Evolutionary conservation across 2,329 filamentous ascomycete species (phyloP).

Genomic region (Sclerotinia sclerotiorum): DNA sequence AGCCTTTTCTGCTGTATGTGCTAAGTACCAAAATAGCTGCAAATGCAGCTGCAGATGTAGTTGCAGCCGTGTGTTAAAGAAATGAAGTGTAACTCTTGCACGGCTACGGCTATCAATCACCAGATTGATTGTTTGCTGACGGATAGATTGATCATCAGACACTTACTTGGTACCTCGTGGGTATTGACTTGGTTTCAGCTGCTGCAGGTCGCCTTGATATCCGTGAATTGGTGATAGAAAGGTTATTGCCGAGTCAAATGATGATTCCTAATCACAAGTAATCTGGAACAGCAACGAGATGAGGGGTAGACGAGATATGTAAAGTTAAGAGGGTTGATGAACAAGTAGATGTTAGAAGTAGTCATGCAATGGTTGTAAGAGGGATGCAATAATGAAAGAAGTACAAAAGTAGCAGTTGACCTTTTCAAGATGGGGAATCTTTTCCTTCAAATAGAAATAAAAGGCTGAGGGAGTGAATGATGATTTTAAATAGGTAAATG

Average conservation of each 20-base stretch:
- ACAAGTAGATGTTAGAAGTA: not conserved
- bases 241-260: constrained; percentile 1
- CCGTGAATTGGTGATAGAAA: constrained; percentile 2
- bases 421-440: not conserved
- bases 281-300: not conserved
- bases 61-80: not conserved
- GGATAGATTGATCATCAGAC: constrained; percentile 24
- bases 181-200: constrained; percentile 9
- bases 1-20: not conserved
- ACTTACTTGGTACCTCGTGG: constrained; percentile 18
- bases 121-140: constrained; percentile 17
- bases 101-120: constrained; percentile 18
- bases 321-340: not conserved
- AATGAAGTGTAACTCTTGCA: constrained; percentile 20
- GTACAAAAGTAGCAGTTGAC: not conserved
- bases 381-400: not conserved
- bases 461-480: not conserved
- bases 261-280: not conserved
- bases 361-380: not conserved
- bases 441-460: not conserved
- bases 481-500: not conserved
- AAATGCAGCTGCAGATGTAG: not conserved
- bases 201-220: constrained; percentile 17
- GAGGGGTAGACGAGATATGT: too few species aligned
- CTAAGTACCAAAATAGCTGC: not conserved